Percentiles rank a stretch among this genome's conserved stretches.
These are phyloP conservation scores for Pythium pyrilobum DNA, from an alignment of 352 stramenopile species.

Conservation along the genomic window DNA sequence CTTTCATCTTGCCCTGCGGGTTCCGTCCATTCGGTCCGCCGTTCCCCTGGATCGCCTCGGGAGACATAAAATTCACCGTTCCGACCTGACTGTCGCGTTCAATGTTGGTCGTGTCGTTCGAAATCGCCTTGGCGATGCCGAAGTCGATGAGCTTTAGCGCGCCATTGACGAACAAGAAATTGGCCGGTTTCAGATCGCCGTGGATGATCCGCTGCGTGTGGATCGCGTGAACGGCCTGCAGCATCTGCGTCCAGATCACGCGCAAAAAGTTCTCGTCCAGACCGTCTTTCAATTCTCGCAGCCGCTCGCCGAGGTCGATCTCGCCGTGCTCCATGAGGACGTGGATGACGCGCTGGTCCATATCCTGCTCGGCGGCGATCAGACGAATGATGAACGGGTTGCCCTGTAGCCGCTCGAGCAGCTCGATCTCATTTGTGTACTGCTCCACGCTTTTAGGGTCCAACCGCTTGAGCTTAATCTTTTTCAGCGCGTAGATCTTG, in stretches of 20 bases:
- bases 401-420: constrained; percentile 91
- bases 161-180: constrained; percentile 97
- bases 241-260: constrained; percentile 99
- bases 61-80: constrained; percentile 97
- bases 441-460: constrained; percentile 89
- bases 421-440: constrained; percentile 97
- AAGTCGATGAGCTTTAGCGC: constrained; percentile 98
- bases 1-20: constrained; percentile 74
- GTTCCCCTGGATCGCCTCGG: constrained; percentile 85
- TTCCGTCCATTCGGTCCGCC: constrained; percentile 39
- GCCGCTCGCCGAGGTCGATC: constrained; percentile 94
- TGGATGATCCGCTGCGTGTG: constrained; percentile 95
- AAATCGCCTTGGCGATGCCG: constrained; percentile 97
- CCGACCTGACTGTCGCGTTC: constrained; percentile 94
- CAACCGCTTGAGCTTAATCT: constrained; percentile 94
- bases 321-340: constrained; percentile 97
- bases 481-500: constrained; percentile 97
- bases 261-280: constrained; percentile 97
- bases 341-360: constrained; percentile 64
- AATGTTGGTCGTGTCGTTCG: constrained; percentile 97
- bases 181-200: constrained; percentile 93
- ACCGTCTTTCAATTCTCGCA: constrained; percentile 71
- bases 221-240: constrained; percentile 96
- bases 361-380: constrained; percentile 92
- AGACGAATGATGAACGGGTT: constrained; percentile 96